Evolutionary conservation across 495 filamentous ascomycete genomes (phyloP), one percentile per base, ranked within the genome.

Genomic region (Pseudoneurospora amorphoporcata): DNA sequence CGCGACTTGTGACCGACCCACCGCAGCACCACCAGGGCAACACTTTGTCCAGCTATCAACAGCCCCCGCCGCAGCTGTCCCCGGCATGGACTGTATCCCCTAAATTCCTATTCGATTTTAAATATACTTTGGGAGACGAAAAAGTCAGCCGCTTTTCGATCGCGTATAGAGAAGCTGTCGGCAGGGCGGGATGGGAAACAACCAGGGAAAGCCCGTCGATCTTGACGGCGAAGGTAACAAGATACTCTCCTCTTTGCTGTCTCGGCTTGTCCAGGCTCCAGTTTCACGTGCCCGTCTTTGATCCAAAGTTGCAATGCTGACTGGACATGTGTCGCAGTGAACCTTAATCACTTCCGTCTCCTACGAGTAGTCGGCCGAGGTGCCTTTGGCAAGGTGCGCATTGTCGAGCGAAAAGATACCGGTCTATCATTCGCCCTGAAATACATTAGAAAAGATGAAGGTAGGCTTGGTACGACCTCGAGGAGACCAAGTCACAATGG

Each of bases 381-480:
- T 77, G 96, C 95, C 23, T 99, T 99, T 82, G 95, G 95, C 73
- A 99, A 99, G 81, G 95, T 99, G 73, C 91, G 95, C 72, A 99
- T 99, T 76, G 95, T 99, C 76, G 95, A 99, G 85, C 88, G 94
- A 74, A 99, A 98, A 81, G 95, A 99, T 80, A 96, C 95, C 2
- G 91, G 90, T 65, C 69, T 90, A 79, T 94, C 94, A 8, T 99
- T 99, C 80, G 95, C 95, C 5, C 85, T 99, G 61, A 99, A 98
- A 79, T 98, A 99, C 81, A 98, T 99, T 70, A 91, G 95, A 58
- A 98, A 98, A 87, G 95, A 99, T 91, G 95, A 99, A 88, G 92
- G 94, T 96, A 77, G 70, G 90, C 82, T 71, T 35, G 32, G 68
- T 23, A 29, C 38, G 70, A 72, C 35, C 45, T 32, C 39, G 43